These are phyloP conservation scores for Rickenella mellea DNA, from an alignment of 768 basidiomycete species.

Conservation along the genomic window DNA sequence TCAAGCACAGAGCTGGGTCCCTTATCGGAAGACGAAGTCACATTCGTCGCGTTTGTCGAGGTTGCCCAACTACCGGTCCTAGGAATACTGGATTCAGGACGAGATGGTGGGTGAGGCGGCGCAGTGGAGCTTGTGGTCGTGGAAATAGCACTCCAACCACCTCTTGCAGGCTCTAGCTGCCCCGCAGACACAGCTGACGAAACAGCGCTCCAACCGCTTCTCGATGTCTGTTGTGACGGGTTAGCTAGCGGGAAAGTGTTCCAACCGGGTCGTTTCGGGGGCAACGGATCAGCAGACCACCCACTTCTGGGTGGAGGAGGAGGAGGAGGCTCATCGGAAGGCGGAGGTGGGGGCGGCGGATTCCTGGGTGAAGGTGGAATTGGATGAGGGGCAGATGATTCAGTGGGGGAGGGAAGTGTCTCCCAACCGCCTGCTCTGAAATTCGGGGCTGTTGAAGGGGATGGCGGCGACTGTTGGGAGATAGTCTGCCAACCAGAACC, in stretches of 20 bases:
- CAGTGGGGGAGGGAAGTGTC: slow-evolving; percentile 12
- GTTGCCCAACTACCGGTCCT: background rate
- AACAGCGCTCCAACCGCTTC: too few relatives aligned
- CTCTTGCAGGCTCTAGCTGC: too few relatives aligned
- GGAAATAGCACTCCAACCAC: too few relatives aligned
- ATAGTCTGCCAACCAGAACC: slow-evolving; percentile 8
- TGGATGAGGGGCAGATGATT: slow-evolving; percentile 9
- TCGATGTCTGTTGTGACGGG: too few relatives aligned
- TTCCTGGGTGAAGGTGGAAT: slow-evolving; percentile 14
- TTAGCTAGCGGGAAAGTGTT: background rate
- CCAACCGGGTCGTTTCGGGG: background rate
- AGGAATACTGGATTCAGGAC: background rate
- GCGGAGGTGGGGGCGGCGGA: slow-evolving; percentile 11
- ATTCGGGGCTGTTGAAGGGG: slow-evolving; percentile 1
- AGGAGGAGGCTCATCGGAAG: background rate
- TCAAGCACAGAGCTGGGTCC: too few relatives aligned
- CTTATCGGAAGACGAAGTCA: too few relatives aligned
- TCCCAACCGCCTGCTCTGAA: too few relatives aligned
- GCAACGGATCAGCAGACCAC: background rate
- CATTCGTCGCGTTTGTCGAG: background rate
- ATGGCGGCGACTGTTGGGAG: slow-evolving; percentile 5
- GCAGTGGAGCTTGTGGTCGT: background rate
- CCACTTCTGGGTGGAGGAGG: background rate
- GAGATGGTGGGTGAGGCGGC: background rate
- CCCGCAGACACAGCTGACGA: too few relatives aligned